phyloP scores from a whole-genome alignment of 2,329 filamentous ascomycete species.

The Neocatenulostroma microsporum region DNA sequence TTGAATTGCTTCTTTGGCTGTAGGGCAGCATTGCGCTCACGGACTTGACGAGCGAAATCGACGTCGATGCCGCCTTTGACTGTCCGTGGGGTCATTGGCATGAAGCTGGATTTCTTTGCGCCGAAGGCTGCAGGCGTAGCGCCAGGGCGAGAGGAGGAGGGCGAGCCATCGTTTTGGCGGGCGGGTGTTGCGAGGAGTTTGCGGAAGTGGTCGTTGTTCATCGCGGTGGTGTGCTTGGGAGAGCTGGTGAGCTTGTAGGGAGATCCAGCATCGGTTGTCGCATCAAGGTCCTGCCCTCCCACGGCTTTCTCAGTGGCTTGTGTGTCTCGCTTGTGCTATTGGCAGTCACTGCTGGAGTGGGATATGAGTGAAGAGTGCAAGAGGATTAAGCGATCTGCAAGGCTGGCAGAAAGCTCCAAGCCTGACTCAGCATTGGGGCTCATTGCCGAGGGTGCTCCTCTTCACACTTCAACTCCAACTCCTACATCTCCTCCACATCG shows the following conservation, averaged over 20 bases:
- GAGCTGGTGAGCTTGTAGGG: no score
- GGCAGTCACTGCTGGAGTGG: no score
- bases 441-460: no score
- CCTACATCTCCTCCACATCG: constrained; percentile 3
- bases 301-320: no score
- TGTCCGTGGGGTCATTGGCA: constrained; percentile 87
- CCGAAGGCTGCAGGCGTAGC: constrained; percentile 30
- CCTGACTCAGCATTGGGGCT: no score
- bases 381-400: no score
- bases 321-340: no score
- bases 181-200: constrained; percentile 55
- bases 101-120: constrained; percentile 36
- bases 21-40: constrained; percentile 54
- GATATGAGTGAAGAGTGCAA: no score
- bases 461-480: neutral
- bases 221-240: constrained; percentile 38
- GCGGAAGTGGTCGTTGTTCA: constrained; percentile 96
- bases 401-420: no score
- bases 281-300: no score
- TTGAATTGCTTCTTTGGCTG: constrained; percentile 65
- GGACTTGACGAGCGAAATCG: constrained; percentile 78
- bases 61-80: constrained; percentile 46
- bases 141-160: constrained; percentile 21
- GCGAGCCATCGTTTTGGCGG: constrained; percentile 27
- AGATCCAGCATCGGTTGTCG: no score